Conservation (phyloP, 1,139 yeast genomes). For the Pichia sp. region DNA sequence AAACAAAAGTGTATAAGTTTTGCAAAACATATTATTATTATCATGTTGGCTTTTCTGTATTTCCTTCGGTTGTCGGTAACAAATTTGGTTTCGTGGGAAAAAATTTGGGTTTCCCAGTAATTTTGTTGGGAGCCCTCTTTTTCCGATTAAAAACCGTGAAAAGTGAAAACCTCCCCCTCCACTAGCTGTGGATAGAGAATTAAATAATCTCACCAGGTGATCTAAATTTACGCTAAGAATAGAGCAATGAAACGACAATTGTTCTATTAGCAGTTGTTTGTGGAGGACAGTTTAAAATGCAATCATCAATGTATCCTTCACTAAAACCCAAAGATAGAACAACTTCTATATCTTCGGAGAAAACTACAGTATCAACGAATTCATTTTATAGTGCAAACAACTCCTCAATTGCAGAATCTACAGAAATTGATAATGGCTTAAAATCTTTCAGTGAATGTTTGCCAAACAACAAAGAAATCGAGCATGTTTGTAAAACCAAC, state of each 20-base stretch:
- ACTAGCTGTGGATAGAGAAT: no score
- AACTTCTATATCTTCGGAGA: not conserved
- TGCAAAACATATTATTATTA: no score
- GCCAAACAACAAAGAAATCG: not conserved
- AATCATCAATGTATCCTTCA: not conserved
- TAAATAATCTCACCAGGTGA: no score
- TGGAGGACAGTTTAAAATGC: not conserved
- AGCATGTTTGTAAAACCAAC: constrained; percentile 1
- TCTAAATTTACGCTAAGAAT: not conserved
- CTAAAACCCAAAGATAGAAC: not conserved
- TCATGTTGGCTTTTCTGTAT: not conserved
- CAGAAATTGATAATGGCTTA: not conserved
- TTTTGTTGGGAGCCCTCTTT: no score
- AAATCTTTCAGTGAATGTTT: not conserved
- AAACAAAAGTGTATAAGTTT: no score
- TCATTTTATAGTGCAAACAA: not conserved
- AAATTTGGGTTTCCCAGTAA: not conserved
- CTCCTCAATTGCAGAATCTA: not conserved
- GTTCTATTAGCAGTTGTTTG: no score
- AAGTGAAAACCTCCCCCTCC: no score
- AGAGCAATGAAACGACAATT: not conserved
- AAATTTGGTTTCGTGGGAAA: not conserved
- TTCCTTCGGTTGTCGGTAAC: not conserved
- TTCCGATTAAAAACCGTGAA: no score
- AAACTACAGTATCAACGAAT: not conserved